Evolutionary conservation across 139 green algal genomes (phyloP), one percentile per base, ranked within the genome.

Genomic region (Penium margaritaceum): DNA sequence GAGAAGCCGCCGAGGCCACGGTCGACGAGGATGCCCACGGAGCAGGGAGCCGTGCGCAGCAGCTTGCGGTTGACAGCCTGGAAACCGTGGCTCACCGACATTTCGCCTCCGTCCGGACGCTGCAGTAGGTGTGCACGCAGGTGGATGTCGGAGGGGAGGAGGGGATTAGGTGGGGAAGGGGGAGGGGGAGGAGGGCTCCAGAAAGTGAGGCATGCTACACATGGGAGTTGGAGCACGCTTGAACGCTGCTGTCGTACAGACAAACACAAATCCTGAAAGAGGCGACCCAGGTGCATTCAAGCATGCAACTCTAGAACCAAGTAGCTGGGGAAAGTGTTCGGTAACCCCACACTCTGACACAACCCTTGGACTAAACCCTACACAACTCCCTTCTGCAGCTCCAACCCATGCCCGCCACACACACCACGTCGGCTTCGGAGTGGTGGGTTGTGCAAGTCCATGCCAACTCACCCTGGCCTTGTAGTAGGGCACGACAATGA

Each of bases 401-500:
- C n/a, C n/a, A n/a, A n/a, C n/a, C n/a, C n/a, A n/a, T n/a, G n/a
- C n/a, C n/a, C n/a, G n/a, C n/a, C n/a, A n/a, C n/a, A n/a, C n/a
- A n/a, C n/a, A n/a, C n/a, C n/a, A n/a, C n/a, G n/a, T 57, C 21
- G 46, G 19, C 46, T 57, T 21, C 19, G 46, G 21, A 24, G 19
- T 57, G 19, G 19, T 21, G 46, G 19, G 46, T 24, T 57, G 19
- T 21, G 21, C 19, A 21, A 57, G 46, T 24, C 19, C 19, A 24
- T 21, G 33, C 32, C 2, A 6, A 7, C 30, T 71, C 32, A 74
- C 67, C 63, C 60, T 55, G 41, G 32, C 44, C 36, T 77, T 78
- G n/a, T 78, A 68, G 36, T 72, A 80, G 21, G 73, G 73, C 41
- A 80, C 3, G 36, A 80, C 39, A 21, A 80, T 46, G n/a, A 80